Evolutionary conservation across 139 green algal genomes (phyloP).

Genomic region (Edaphochlamys debaryana): DNA sequence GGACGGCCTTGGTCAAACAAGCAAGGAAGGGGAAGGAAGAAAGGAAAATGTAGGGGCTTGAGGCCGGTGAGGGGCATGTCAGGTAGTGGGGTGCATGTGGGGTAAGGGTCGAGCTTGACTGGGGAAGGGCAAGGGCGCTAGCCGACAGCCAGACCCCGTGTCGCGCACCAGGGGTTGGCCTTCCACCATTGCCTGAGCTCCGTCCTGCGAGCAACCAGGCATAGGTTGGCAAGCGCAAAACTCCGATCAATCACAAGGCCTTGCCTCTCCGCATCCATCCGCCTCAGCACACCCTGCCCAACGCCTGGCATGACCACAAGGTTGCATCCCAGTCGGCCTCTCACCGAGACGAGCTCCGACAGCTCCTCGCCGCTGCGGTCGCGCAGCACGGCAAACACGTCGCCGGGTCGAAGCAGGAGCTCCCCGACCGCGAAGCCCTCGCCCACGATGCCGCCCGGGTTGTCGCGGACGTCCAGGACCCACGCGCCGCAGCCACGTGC

Average conservation of each 20-base stretch:
- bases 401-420: slow-evolving; percentile 1
- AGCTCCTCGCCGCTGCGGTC: slow-evolving; percentile 10
- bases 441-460: slow-evolving; percentile 83
- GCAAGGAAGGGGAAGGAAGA: neutral
- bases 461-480: slow-evolving; percentile 87
- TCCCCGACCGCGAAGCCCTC: slow-evolving; percentile 53
- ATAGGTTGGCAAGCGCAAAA: too few species aligned
- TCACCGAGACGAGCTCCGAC: neutral
- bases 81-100: neutral
- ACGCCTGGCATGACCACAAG: too few species aligned
- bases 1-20: too few species aligned
- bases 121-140: neutral
- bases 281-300: too few species aligned
- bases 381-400: neutral
- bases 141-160: too few species aligned
- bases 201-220: slow-evolving; percentile 17
- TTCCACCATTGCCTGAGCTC: slow-evolving; percentile 6
- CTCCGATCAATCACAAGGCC: too few species aligned
- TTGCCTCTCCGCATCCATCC: too few species aligned
- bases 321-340: too few species aligned
- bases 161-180: slow-evolving; percentile 38
- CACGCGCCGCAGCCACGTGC: slow-evolving; percentile 49
- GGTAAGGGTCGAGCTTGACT: neutral
- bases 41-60: neutral
- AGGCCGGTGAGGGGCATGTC: neutral